Evolutionary conservation across 306 rosid genomes (phyloP), one percentile per base, ranked within the genome.

Genomic region (Casuarina glauca): DNA sequence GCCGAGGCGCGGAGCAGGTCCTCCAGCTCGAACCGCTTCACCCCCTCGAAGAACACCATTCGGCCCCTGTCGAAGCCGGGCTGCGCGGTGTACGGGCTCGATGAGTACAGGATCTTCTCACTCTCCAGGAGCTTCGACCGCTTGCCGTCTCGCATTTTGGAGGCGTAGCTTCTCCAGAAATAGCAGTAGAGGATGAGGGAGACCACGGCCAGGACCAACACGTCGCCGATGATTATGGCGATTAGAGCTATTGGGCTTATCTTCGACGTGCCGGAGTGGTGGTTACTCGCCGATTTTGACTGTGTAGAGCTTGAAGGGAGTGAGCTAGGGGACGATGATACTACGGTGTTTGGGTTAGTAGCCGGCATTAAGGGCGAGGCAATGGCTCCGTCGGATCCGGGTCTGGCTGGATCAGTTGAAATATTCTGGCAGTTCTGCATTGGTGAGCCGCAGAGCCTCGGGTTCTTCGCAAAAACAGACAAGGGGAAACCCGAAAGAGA

Each of bases 1-100:
- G 98, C 97, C 2, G 98, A 94, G 26, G 98, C 94, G 3, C 93
- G 80, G 2, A 94, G 85, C 82, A 94, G 69, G 61, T 94, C 97
- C 77, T 91, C 98, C 1, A 91, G 85, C 84, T 94, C 96, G 52
- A 94, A 94, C 73, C 82, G 83, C 87, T 76, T 90, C 26, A 63
- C 91, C 3, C 94, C 98, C 43, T 91, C 96, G 43, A 94, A 88
- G 81, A 94, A 90, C 88, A 94, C 93, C 96, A 94, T 90, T 57
- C 82, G 79, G 0, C 89, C 94, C 72, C 90, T 76, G 69, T 87
- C 92, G 5, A 74, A 74, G 49, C 89, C 93, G 9, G 86, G 77
- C 63, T 89, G 97, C 1, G 85, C 79, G 0, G 97, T 93, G 78
- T 84, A 94, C 0, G 98, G 97, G 79, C 97, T 94, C 17, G 98